Evolutionary conservation across 345 rosid genomes (phyloP), one percentile per base, ranked within the genome.

Genomic region (Geranium rotundifolium): DNA sequence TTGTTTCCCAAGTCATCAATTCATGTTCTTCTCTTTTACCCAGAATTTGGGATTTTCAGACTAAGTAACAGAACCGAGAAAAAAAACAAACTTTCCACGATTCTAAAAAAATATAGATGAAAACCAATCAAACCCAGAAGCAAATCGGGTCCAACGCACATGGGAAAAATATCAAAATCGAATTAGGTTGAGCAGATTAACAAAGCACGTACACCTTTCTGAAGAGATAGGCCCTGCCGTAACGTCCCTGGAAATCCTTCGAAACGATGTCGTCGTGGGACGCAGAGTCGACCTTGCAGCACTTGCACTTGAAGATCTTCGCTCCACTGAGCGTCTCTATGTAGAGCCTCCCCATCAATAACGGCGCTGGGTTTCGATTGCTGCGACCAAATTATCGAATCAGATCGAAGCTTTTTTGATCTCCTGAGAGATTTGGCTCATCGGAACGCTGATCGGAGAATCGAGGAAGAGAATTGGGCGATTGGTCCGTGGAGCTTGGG

Each of bases 201-300:
- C 7, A 34, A 17, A 17, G 60, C 23, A 31, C 69, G 20, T 67
- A 80, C 84, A 70, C 81, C 17, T 69, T 57, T 29, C 55, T 71
- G 75, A 77, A 74, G 61, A 77, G 79, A 61, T 74, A 77, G 29
- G 79, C 84, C 4, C 73, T 75, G 66, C 84, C 84, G 52, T 5
- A 72, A 17, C 81, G 75, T 29, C 84, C 81, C 17, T 57, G 67
- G 41, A 80, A 80, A 0, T 75, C 69, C 75, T 80, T 77, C 66
- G 81, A 80, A 29, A 70, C 52, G 75, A 77, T 70, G 68, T 77
- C 79, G 9, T 58, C 73, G 61, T 63, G 68, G 23, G 84, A 80
- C 4, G 84, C 84, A 1, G 75, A 75, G 58, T 80, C 81, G 57
- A 77, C 79, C 65, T 31, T 72, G 73, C 84, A 80, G 57, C 29